A percentile compares a stretch with the other conserved stretches of the same genome.
Evolutionary conservation across 345 rosid genomes (phyloP).

Genomic region (Gossypium arboreum): DNA sequence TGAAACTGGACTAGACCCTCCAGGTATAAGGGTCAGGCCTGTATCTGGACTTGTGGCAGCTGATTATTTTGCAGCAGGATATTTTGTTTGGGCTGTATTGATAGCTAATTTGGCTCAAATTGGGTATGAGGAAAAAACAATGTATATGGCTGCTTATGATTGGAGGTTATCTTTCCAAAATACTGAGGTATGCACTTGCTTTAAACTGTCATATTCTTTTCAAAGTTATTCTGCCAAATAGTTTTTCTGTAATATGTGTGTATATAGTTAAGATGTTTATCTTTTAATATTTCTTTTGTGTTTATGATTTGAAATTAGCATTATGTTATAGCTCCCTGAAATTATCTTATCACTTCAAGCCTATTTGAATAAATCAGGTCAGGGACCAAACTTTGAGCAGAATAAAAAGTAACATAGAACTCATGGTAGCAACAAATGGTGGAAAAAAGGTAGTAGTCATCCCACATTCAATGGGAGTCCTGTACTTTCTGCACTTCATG

Average conservation of each 20-base stretch:
- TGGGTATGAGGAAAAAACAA: constrained; percentile 71
- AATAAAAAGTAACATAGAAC: constrained; percentile 66
- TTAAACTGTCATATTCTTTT: constrained; percentile 3
- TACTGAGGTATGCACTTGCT: constrained; percentile 46
- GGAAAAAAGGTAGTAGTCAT: constrained; percentile 60
- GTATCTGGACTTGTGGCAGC: constrained; percentile 80
- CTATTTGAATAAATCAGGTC: constrained; percentile 37
- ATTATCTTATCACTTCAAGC: constrained; percentile 8
- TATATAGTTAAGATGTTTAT: background rate
- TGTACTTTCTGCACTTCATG: constrained; percentile 74
- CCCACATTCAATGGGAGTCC: constrained; percentile 75
- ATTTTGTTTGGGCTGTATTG: constrained; percentile 77
- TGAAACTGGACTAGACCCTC: constrained; percentile 62
- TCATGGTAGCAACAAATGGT: constrained; percentile 60
- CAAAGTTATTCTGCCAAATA: background rate
- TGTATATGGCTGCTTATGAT: constrained; percentile 82
- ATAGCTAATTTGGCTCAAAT: constrained; percentile 70
- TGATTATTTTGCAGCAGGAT: constrained; percentile 72
- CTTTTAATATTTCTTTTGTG: background rate
- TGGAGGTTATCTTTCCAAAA: constrained; percentile 74
- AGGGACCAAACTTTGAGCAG: constrained; percentile 62
- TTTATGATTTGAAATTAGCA: background rate
- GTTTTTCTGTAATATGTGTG: background rate
- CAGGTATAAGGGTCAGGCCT: constrained; percentile 63
- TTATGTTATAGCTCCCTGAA: background rate